A percentile compares a stretch with the other conserved stretches of the same genome.
phyloP scores from a whole-genome alignment of 2,329 filamentous ascomycete genomes.

The Domatiomyces catenatus region DNA sequence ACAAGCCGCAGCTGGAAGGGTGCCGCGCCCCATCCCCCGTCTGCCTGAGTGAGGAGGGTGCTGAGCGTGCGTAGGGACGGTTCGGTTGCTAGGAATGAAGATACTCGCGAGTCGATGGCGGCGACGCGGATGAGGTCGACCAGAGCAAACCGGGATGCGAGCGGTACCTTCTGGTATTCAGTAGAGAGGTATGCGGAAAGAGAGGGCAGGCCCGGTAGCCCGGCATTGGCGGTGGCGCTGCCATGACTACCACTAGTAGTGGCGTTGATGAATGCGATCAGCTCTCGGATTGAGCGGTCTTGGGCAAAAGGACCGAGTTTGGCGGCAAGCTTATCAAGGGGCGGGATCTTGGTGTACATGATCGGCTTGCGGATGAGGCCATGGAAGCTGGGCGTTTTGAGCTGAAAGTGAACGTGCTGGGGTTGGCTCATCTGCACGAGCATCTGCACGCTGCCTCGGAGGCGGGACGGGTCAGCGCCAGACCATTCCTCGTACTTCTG shows the following conservation, averaged over 20 bases:
- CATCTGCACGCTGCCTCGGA: slow-evolving; percentile 57
- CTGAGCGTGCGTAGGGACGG: slow-evolving; percentile 46
- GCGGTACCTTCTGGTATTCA: slow-evolving; percentile 41
- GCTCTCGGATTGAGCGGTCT: slow-evolving; percentile 43
- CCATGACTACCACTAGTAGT: slow-evolving; percentile 3
- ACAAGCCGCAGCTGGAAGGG: slow-evolving; percentile 76
- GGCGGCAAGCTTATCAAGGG: slow-evolving; percentile 61
- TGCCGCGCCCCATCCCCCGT: slow-evolving; percentile 38
- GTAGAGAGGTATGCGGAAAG: slow-evolving; percentile 48
- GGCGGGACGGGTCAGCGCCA: slow-evolving; percentile 53
- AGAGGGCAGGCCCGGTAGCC: slow-evolving; percentile 53
- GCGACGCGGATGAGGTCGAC: slow-evolving; percentile 73
- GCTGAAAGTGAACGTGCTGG: slow-evolving; percentile 56
- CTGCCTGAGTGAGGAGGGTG: slow-evolving; percentile 39
- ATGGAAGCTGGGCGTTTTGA: slow-evolving; percentile 56
- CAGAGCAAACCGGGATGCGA: slow-evolving; percentile 58
- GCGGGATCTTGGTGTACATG: slow-evolving; percentile 62
- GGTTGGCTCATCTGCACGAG: slow-evolving; percentile 62
- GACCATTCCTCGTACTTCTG: slow-evolving; percentile 65
- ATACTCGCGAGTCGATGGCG: slow-evolving; percentile 61
- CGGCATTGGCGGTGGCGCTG: slow-evolving; percentile 41
- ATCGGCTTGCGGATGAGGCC: slow-evolving; percentile 51
- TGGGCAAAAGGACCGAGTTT: slow-evolving; percentile 56
- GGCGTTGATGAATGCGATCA: slow-evolving; percentile 57
- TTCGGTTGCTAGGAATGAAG: slow-evolving; percentile 72